phyloP scores from a whole-genome alignment of 352 stramenopile species.

The Phytophthora idaei region DNA sequence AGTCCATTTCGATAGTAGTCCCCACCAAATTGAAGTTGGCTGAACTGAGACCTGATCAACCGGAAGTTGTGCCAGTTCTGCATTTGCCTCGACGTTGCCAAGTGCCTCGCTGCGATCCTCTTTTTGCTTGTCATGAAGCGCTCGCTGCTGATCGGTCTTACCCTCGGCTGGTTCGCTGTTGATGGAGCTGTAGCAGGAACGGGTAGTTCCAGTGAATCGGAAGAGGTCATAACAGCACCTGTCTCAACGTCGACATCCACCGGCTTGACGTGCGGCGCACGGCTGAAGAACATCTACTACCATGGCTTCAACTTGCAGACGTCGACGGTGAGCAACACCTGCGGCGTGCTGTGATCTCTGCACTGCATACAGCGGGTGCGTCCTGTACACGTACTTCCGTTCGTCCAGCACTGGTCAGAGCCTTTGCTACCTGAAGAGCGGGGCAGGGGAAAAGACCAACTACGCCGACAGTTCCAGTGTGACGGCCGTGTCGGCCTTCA shows the following conservation, averaged over 20 bases:
- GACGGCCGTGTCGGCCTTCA: conserved; percentile 31
- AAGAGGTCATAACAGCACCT: background rate
- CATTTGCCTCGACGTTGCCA: conserved; percentile 10
- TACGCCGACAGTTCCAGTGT: conserved; percentile 41
- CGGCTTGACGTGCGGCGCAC: conserved; percentile 24
- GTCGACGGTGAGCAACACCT: conserved; percentile 19
- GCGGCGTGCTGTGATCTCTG: conserved; percentile 44
- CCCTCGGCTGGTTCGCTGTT: conserved; percentile 7
- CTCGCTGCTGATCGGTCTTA: conserved; percentile 3
- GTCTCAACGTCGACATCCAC: background rate
- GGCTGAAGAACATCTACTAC: conserved; percentile 47
- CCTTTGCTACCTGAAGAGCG: conserved; percentile 41
- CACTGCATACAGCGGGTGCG: conserved; percentile 34
- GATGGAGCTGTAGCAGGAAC: background rate
- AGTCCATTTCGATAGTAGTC: conserved; percentile 6
- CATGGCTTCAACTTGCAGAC: conserved; percentile 42
- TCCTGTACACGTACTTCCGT: conserved; percentile 54
- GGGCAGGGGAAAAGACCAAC: conserved; percentile 39
- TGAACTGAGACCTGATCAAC: background rate
- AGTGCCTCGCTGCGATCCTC: background rate
- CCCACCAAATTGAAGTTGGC: conserved; percentile 2
- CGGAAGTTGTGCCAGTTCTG: conserved; percentile 4
- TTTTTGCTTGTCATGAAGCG: conserved; percentile 19
- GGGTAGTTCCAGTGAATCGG: background rate
- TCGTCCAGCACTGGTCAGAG: conserved; percentile 31